A percentile compares a stretch with the other conserved stretches of the same genome.
Evolutionary conservation across 148 eudicot genomes (phyloP).

Genomic region (Cornus florida): DNA sequence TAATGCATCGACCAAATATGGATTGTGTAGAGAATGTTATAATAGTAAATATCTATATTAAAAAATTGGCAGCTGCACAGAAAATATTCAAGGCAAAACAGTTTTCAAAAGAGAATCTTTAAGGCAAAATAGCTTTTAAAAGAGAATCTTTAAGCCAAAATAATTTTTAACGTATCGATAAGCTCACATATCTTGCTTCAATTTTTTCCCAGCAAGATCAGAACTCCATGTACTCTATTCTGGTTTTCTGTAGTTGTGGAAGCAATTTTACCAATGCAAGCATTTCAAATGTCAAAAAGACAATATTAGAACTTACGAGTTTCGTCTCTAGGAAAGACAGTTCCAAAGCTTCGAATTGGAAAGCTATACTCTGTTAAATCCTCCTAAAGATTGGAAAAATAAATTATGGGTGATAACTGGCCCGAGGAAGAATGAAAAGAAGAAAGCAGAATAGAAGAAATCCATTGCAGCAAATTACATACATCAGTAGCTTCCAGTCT

Average conservation of each 20-base stretch:
- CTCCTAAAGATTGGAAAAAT: conserved; percentile 47
- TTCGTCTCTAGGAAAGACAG: conserved; percentile 54
- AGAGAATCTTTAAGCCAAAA: no score
- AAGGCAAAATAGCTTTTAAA: no score
- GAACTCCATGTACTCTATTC: no score
- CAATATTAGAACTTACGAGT: conserved; percentile 29
- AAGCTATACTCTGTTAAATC: conserved; percentile 41
- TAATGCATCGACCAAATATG: no score
- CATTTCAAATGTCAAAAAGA: conserved; percentile 4
- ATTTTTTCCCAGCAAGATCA: no score
- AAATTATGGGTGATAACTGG: neutral
- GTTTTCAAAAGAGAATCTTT: no score
- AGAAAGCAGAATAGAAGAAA: neutral
- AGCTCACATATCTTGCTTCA: no score
- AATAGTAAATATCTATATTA: no score
- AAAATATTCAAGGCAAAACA: no score
- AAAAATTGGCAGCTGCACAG: no score
- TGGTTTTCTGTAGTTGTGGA: conserved; percentile 20
- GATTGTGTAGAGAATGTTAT: no score
- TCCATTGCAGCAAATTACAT: conserved; percentile 16
- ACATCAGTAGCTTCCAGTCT: conserved; percentile 58
- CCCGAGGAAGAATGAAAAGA: neutral
- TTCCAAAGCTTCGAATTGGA: conserved; percentile 79
- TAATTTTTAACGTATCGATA: no score
- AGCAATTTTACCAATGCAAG: conserved; percentile 18